A percentile compares a stretch with the other conserved stretches of the same genome.
Evolutionary conservation across 2,329 filamentous ascomycete species (phyloP).

Genomic region (Ustulina deusta): DNA sequence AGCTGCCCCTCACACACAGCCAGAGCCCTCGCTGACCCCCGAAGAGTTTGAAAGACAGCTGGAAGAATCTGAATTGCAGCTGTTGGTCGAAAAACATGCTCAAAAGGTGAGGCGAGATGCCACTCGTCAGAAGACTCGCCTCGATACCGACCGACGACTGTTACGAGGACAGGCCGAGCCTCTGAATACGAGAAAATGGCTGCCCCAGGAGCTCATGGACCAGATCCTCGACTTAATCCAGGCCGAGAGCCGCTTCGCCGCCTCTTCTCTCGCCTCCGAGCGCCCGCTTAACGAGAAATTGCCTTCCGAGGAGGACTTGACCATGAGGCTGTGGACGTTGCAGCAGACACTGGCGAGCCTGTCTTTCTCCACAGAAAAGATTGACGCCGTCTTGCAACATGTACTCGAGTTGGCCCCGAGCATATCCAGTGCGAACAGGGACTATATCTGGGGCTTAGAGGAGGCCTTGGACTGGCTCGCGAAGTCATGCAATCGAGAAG

Average conservation of each 20-base stretch:
- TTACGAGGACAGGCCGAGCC: constrained; percentile 82
- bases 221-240: constrained; percentile 80
- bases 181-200: constrained; percentile 80
- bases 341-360: constrained; percentile 77
- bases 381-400: constrained; percentile 73
- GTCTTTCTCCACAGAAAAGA: constrained; percentile 73
- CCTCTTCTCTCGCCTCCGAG: constrained; percentile 63
- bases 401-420: constrained; percentile 76
- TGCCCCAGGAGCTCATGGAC: constrained; percentile 82
- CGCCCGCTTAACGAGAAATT: constrained; percentile 62
- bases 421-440: constrained; percentile 67
- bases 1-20: constrained; percentile 9
- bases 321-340: constrained; percentile 85
- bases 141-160: constrained; percentile 87
- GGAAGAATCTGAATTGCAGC: constrained; percentile 89
- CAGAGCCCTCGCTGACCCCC: constrained; percentile 71
- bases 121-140: constrained; percentile 77
- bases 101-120: constrained; percentile 84
- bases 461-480: constrained; percentile 92
- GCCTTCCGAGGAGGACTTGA: constrained; percentile 80
- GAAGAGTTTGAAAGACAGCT: constrained; percentile 92
- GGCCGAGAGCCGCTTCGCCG: constrained; percentile 70
- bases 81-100: constrained; percentile 86
- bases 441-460: constrained; percentile 85
- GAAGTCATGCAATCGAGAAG: constrained; percentile 75